Evolutionary conservation across 345 rosid species (phyloP).

Genomic region (Sonneratia alba): DNA sequence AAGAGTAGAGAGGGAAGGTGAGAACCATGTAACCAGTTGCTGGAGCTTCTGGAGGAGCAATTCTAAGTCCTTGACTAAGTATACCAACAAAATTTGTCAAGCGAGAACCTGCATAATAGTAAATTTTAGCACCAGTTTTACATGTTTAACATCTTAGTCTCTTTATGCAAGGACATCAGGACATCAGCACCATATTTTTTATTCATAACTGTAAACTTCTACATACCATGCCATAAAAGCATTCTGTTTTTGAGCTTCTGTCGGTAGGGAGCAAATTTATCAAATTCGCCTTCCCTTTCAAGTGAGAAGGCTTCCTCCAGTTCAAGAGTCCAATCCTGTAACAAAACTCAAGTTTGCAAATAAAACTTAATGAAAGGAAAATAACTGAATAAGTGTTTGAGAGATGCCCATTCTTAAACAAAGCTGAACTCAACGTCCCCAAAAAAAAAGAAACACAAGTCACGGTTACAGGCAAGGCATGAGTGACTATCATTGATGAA

Average conservation of each 20-base stretch:
- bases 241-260: conserved; percentile 68
- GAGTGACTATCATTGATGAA: not conserved
- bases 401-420: not conserved
- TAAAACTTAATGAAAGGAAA: not conserved
- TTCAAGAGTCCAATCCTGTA: conserved; percentile 83
- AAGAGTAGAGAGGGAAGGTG: conserved; percentile 16
- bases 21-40: conserved; percentile 96
- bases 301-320: conserved; percentile 86
- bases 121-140: not conserved
- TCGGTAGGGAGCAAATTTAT: conserved; percentile 64
- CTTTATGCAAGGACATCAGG: not conserved
- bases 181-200: not conserved
- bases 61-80: conserved; percentile 91
- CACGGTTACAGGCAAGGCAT: not conserved
- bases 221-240: conserved; percentile 92
- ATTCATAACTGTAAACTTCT: not conserved
- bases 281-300: conserved; percentile 85
- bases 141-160: not conserved
- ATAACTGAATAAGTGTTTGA: not conserved
- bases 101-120: conserved; percentile 59
- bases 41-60: conserved; percentile 99
- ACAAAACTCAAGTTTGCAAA: conserved; percentile 8
- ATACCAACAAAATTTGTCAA: conserved; percentile 92
- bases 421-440: not conserved
- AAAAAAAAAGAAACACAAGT: not conserved